Conservation (phyloP, 2,329 filamentous ascomycete genomes). For the Calonectria pseudoreteaudii region DNA sequence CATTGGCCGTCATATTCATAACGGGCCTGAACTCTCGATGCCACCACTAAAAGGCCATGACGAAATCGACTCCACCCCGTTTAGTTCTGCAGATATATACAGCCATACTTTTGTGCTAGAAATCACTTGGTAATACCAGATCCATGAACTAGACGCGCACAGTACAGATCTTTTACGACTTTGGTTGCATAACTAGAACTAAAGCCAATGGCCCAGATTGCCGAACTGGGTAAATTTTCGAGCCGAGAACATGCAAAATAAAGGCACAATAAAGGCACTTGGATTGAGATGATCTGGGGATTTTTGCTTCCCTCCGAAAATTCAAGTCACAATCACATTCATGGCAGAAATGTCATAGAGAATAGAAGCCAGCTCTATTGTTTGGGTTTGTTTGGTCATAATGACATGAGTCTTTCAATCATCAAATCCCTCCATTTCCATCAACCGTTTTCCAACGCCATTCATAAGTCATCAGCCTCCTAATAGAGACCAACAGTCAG, state of each 20-base stretch:
- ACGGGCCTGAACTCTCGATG: background rate
- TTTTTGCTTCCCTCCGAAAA: background rate
- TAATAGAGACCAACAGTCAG: background rate
- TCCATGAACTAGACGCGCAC: background rate
- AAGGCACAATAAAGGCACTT: background rate
- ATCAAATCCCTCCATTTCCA: background rate
- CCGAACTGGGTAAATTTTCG: background rate
- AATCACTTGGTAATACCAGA: background rate
- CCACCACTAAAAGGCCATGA: background rate
- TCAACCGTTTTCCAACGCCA: background rate
- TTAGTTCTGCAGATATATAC: background rate
- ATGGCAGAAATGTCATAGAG: background rate
- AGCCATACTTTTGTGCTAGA: background rate
- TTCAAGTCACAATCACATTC: background rate
- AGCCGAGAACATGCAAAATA: background rate
- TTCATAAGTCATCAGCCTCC: background rate
- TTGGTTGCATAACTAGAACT: background rate
- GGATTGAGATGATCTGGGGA: background rate
- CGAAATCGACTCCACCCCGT: background rate
- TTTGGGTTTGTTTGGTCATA: background rate
- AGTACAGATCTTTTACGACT: background rate
- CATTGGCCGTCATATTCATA: background rate
- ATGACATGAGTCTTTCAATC: background rate
- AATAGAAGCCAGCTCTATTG: constrained; percentile 6
- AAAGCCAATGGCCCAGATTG: background rate